phyloP scores from a whole-genome alignment of 2,329 filamentous ascomycete genomes.

The Pseudogymnoascus sp. region DNA sequence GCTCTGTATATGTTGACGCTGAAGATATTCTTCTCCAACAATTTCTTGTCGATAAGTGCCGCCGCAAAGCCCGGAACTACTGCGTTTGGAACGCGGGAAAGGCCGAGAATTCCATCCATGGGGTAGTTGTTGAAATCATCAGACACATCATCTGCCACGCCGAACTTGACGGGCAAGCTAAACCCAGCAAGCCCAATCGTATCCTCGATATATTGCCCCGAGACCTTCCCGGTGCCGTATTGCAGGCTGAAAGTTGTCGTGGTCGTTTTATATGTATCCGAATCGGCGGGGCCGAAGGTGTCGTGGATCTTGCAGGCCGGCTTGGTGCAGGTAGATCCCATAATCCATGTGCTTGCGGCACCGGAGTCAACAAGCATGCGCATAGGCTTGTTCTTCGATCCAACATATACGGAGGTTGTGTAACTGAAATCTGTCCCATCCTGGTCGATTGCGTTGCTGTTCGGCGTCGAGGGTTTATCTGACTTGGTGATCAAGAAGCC shows the following conservation, averaged over 20 bases:
- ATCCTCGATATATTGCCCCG: constrained; percentile 58
- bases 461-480: constrained; percentile 34
- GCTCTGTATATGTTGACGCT: constrained; percentile 62
- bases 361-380: constrained; percentile 60
- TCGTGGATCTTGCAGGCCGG: constrained; percentile 61
- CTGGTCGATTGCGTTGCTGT: constrained; percentile 50
- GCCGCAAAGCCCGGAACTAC: constrained; percentile 61
- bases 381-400: constrained; percentile 44
- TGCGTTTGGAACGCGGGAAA: constrained; percentile 49
- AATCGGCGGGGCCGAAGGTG: constrained; percentile 58
- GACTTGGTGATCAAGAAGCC: constrained; percentile 19
- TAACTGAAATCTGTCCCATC: constrained; percentile 60
- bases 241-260: constrained; percentile 52
- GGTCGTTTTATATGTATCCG: constrained; percentile 50
- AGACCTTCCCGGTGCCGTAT: constrained; percentile 69
- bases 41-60: constrained; percentile 45
- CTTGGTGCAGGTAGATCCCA: constrained; percentile 59
- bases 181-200: constrained; percentile 58
- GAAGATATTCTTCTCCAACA: constrained; percentile 59
- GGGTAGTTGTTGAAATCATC: constrained; percentile 68
- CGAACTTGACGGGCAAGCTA: constrained; percentile 57
- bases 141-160: constrained; percentile 62
- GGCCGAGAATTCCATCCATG: constrained; percentile 79
- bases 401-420: constrained; percentile 49
- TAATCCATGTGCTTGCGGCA: constrained; percentile 73